phyloP scores from a whole-genome alignment of 331 rosid species.

The Quercus tomentella region DNA sequence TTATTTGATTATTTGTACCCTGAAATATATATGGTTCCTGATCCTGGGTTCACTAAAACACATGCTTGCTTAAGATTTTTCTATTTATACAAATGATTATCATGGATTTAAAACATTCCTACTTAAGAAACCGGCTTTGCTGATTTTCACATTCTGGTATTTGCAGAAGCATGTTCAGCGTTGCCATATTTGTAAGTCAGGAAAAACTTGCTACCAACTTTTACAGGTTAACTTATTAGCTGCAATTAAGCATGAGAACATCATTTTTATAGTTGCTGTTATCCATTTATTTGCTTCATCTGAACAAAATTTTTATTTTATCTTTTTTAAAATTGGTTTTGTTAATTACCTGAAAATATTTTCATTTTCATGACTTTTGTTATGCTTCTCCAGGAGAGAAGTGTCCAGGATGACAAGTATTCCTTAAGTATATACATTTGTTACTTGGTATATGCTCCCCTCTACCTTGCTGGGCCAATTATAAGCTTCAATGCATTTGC shows the following conservation, averaged over 20 bases:
- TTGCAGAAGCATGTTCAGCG: constrained; percentile 81
- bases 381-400: constrained; percentile 59
- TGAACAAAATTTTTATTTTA: constrained; percentile 14
- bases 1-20: not conserved
- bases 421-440: constrained; percentile 59
- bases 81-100: not conserved
- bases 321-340: not conserved
- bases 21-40: not conserved
- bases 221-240: constrained; percentile 73
- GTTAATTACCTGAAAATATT: constrained; percentile 1
- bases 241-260: constrained; percentile 11
- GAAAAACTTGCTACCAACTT: constrained; percentile 70
- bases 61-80: not conserved
- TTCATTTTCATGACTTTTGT: constrained; percentile 20
- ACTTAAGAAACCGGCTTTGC: not conserved
- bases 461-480: constrained; percentile 91
- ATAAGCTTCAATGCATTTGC: constrained; percentile 94
- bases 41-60: not conserved
- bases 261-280: constrained; percentile 10
- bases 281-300: constrained; percentile 13
- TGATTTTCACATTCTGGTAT: constrained; percentile 26
- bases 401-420: constrained; percentile 52
- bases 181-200: constrained; percentile 74
- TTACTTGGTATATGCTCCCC: constrained; percentile 88
- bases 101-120: not conserved